Base-by-base conservation (phyloP, 2,329 filamentous ascomycete genomes). In the Cladophialophora psammophila region DNA sequence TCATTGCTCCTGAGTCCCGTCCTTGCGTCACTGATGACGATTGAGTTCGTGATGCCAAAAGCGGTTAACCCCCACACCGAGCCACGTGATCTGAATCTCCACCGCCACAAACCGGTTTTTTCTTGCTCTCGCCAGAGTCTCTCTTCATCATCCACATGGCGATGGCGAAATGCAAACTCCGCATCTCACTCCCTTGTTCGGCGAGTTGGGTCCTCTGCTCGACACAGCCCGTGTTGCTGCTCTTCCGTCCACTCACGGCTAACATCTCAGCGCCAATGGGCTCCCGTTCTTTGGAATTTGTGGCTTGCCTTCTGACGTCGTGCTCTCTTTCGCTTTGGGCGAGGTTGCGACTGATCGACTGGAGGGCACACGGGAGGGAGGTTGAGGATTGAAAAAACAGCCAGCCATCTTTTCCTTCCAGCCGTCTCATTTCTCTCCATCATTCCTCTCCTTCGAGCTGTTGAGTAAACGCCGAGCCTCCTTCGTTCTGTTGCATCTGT, bases 101-200 rank as follows among this genome's bases (percentile, higher is more conserved):
- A 31, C 59, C 45, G 66, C 66, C 66, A 69, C 66, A 69, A 69
- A 63, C 66, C 66, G 59, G 66, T 69, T 69, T 69, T 69, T 58
- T 13, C 3, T 60, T 38, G 52, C 52, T 60, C 50, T 58, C 42
- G 55, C 55, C 26, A 26, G 3, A 26, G 13, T 45, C 15, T 34
- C 40, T 31, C 15, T 9, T 18, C 20, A 7, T 32, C 36, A 52
- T 57, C 57, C 52, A 34, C 26, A 26, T 26, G 26, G 26, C 26
- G 26, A 26, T 26, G 26, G 26, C 26, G 26, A 26, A 26, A 26
- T 26, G 26, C 2, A 26, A 26, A 42, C 40, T 42, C 40, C 40
- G 40, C 40, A 42, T 42, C 40, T 42, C 40, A 42, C 40, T 1
- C 45, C 45, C 9, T 31, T 50, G 18, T 50, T 50, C 40, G 20